Evolutionary conservation across 2,329 filamentous ascomycete species (phyloP).

Genomic region (Botrytis fragariae): DNA sequence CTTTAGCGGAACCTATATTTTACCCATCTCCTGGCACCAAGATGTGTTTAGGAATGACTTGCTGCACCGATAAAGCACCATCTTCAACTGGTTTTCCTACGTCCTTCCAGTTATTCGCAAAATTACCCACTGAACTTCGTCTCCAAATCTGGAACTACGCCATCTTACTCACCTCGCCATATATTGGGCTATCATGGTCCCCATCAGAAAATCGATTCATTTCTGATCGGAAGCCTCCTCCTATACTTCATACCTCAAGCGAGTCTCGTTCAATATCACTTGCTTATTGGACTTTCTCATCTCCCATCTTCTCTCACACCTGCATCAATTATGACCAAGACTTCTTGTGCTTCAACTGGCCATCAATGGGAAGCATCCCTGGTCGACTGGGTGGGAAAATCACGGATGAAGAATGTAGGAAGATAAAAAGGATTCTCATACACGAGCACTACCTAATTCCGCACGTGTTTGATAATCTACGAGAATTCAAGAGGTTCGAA

Average conservation of each 20-base stretch:
- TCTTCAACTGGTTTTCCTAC: neutral
- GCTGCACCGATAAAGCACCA: neutral
- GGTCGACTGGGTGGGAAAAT: conserved; percentile 6
- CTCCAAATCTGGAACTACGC: conserved; percentile 14
- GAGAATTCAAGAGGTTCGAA: conserved; percentile 11
- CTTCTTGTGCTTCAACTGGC: conserved; percentile 15
- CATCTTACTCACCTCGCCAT: conserved; percentile 7
- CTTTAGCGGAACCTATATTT: neutral
- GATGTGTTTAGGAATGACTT: conserved; percentile 11
- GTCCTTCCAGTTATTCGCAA: conserved; percentile 10
- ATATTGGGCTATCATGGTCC: conserved; percentile 11
- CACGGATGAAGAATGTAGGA: conserved; percentile 12
- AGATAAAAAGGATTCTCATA: conserved; percentile 5
- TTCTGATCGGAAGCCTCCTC: conserved; percentile 12
- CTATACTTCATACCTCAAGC: conserved; percentile 12
- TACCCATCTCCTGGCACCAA: neutral
- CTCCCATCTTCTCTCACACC: conserved; percentile 3
- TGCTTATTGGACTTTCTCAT: conserved; percentile 8
- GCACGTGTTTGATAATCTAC: conserved; percentile 14
- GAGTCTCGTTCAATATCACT: conserved; percentile 15
- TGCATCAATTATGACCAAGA: conserved; percentile 13
- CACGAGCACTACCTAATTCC: conserved; percentile 14
- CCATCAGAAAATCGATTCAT: neutral
- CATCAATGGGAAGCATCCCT: conserved; percentile 7
- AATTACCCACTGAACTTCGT: conserved; percentile 9